Evolutionary conservation across 371 early-diverging fungal species (phyloP), one percentile per base, ranked within the genome.

Genomic region (Syncephalastrum monosporum): DNA sequence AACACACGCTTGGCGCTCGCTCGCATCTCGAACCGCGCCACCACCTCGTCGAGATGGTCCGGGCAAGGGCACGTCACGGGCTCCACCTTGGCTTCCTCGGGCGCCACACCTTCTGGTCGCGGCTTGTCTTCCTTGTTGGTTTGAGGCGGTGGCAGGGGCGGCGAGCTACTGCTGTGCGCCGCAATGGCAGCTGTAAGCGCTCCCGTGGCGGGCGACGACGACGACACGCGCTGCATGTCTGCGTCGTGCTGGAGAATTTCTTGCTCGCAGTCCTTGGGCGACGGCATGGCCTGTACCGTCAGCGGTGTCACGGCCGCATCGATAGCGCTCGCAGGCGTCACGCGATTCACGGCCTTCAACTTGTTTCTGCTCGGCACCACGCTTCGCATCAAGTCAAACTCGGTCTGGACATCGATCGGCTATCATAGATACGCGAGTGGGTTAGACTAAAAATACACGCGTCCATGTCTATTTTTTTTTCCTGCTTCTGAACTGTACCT

Each of bases 31-130:
- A 79, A 53, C 12, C 87, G 81, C 3, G 72, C 55, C 33, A 84
- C 85, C 10, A 67, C 57, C 53, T 82, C 82, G 23, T 91, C 91
- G 15, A 84, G 55, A 69, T 91, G 91, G 23, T 80, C 82, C 25
- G 79, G 67, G 59, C 91, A 91, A 8, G 72, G 72, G 51, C 91
- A 91, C 2, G 56, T 16, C 0, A 82, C 78, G n/a, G 79, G 79
- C 38, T 33, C 38, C 6, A 10, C 5, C 38, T 33, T 33, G 10
- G 12, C 10, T 33, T 33, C 38, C 1, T 33, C 38, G 2, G 21
- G 21, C 21, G 12, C 38, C 12, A 12, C 10, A 1, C 61, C 69
- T 14, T 73, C 42, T 0, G 88, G 85, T 16, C 53, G 47, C 10
- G 27, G 53, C 17, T 54, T 54, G 14, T 53, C 21, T 24, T 42